These are phyloP conservation scores for Backusella luteola DNA, from an alignment of 192 early-diverging fungal species.

Conservation along the genomic window DNA sequence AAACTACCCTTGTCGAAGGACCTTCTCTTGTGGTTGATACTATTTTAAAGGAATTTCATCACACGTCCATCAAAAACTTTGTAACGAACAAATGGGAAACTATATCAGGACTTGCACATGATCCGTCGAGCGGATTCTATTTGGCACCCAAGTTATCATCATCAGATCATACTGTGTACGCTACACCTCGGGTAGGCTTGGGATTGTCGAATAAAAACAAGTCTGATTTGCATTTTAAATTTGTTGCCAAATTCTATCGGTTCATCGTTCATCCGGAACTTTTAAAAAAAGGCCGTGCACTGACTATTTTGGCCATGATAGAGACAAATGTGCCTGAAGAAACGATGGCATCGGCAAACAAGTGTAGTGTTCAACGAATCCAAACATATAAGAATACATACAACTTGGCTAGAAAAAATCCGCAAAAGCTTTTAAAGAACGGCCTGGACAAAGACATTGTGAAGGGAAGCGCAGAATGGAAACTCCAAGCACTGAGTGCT, in stretches of 20 bases:
- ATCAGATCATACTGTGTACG: background rate
- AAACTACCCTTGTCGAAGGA: slow-evolving; percentile 16
- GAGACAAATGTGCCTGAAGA: background rate
- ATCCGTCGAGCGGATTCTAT: background rate
- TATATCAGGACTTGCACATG: background rate
- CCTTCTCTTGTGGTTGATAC: slow-evolving; percentile 25
- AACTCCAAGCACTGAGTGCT: slow-evolving; percentile 18
- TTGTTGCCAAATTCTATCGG: slow-evolving; percentile 25
- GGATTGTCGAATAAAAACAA: slow-evolving; percentile 11
- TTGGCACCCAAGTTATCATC: background rate
- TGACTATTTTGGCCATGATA: slow-evolving; percentile 8
- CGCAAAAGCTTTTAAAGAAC: background rate
- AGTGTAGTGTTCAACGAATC: background rate
- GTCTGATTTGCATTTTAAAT: background rate
- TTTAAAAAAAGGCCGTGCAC: slow-evolving; percentile 34
- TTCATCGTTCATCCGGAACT: slow-evolving; percentile 16
- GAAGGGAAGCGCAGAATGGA: slow-evolving; percentile 1
- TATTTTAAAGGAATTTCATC: slow-evolving; percentile 7
- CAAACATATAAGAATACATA: slow-evolving; percentile 15
- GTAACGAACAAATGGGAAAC: background rate
- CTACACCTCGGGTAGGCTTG: slow-evolving; percentile 25
- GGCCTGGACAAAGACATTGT: slow-evolving; percentile 19
- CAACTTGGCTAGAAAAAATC: background rate
- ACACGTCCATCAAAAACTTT: slow-evolving; percentile 10
- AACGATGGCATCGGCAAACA: background rate